phyloP scores from a whole-genome alignment of 2,329 filamentous ascomycete genomes.

The Calycina marina region DNA sequence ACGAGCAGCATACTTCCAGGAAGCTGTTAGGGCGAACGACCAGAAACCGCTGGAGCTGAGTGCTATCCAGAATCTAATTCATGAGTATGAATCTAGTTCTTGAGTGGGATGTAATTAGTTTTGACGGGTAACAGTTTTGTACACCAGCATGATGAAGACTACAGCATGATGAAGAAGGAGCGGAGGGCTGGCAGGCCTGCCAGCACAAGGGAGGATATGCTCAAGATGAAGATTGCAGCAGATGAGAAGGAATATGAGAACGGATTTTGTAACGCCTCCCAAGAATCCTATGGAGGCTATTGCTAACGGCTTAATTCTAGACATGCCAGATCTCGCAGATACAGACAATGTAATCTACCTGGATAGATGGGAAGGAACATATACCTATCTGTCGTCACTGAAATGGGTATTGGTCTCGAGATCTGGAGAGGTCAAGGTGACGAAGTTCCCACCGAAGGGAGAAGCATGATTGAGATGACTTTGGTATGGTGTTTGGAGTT shows the following conservation, averaged over 20 bases:
- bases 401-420: constrained; percentile 63
- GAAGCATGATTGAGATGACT: constrained; percentile 13
- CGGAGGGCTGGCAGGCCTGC: constrained; percentile 69
- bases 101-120: background rate
- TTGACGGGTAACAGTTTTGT: constrained; percentile 34
- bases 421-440: constrained; percentile 48
- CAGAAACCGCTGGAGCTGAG: constrained; percentile 35
- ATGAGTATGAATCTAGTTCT: constrained; percentile 34
- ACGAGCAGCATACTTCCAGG: constrained; percentile 58
- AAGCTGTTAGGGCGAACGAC: constrained; percentile 39
- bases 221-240: constrained; percentile 54
- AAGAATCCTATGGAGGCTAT: background rate
- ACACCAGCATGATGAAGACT: constrained; percentile 57
- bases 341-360: constrained; percentile 50
- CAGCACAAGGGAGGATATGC: constrained; percentile 59
- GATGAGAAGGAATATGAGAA: constrained; percentile 70
- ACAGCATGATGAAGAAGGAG: constrained; percentile 47
- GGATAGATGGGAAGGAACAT: constrained; percentile 66
- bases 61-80: constrained; percentile 46
- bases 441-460: constrained; percentile 64
- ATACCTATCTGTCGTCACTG: constrained; percentile 63
- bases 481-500: constrained; percentile 4
- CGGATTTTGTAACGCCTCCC: constrained; percentile 54
- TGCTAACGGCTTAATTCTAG: constrained; percentile 6
- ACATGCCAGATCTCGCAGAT: constrained; percentile 44